Conservation (phyloP, 2,329 filamentous ascomycete genomes). For the Leptoxyphium fumago region DNA sequence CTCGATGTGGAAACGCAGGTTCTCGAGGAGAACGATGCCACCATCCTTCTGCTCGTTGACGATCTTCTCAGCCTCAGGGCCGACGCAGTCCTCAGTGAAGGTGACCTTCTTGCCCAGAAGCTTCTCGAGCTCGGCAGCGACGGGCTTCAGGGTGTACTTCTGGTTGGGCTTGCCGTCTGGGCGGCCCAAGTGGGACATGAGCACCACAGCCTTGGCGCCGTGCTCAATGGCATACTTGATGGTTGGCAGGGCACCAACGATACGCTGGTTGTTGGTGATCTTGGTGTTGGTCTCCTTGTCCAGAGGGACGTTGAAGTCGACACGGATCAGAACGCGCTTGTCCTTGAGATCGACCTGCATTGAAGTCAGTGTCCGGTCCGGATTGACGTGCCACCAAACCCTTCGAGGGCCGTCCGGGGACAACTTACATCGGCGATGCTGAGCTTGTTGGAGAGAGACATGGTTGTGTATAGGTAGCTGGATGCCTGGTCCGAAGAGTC, state of each 20-base stretch:
- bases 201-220: conserved; percentile 52
- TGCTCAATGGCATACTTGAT: conserved; percentile 27
- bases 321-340: conserved; percentile 95
- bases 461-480: conserved; percentile 28
- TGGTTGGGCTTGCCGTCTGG: conserved; percentile 78
- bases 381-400: too few species aligned
- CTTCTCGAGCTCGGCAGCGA: conserved; percentile 64
- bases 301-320: conserved; percentile 99
- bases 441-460: conserved; percentile 99
- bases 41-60: conserved; percentile 72
- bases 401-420: too few species aligned
- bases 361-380: not conserved
- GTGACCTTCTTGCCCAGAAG: conserved; percentile 68
- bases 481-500: not conserved
- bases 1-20: conserved; percentile 94
- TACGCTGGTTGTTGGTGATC: conserved; percentile 96
- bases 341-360: conserved; percentile 70
- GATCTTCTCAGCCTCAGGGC: conserved; percentile 74
- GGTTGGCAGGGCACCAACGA: conserved; percentile 59
- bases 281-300: conserved; percentile 64
- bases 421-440: conserved; percentile 59
- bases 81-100: conserved; percentile 83
- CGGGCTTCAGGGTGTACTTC: conserved; percentile 91
- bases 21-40: conserved; percentile 83
- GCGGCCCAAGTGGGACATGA: conserved; percentile 98